Percentiles rank a stretch among this genome's conserved stretches.
Conservation (phyloP, 805 yeast genomes). For the Kluyveromyces dobzhanskii region DNA sequence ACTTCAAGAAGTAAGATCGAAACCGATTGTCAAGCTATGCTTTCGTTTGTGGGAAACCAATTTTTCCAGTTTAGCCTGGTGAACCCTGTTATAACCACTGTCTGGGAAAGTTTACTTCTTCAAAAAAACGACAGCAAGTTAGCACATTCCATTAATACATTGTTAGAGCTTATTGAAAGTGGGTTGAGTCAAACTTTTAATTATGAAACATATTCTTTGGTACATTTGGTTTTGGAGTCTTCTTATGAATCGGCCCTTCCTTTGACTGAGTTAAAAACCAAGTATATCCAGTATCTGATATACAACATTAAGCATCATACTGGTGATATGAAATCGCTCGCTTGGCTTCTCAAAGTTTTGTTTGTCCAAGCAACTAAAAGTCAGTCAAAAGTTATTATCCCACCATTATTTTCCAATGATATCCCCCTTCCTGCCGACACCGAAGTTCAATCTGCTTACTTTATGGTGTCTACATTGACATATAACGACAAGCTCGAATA, state of each 20-base stretch:
- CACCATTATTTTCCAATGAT: too few species aligned
- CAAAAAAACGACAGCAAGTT: slow-evolving; percentile 30
- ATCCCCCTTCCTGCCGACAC: background rate
- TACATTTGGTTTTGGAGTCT: background rate
- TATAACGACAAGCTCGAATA: slow-evolving; percentile 17
- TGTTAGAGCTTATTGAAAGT: background rate
- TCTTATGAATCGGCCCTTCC: background rate
- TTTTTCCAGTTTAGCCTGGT: slow-evolving; percentile 11
- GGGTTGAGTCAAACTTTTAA: background rate
- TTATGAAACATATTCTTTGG: background rate
- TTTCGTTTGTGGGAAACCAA: slow-evolving; percentile 7
- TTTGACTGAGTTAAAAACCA: background rate
- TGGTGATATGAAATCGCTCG: background rate
- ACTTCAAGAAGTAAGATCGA: slow-evolving; percentile 49
- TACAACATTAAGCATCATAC: background rate
- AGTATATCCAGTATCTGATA: background rate
- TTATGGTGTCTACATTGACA: slow-evolving; percentile 19
- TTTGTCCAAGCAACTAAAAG: background rate
- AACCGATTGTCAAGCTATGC: slow-evolving; percentile 26
- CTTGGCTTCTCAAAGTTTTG: background rate
- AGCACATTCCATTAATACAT: slow-evolving; percentile 9
- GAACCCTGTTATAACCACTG: slow-evolving; percentile 25
- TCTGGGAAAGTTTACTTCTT: slow-evolving; percentile 36
- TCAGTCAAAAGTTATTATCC: background rate
- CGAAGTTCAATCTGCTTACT: slow-evolving; percentile 14